phyloP scores from a whole-genome alignment of 2,329 filamentous ascomycete species.

The Fusarium anguioides region DNA sequence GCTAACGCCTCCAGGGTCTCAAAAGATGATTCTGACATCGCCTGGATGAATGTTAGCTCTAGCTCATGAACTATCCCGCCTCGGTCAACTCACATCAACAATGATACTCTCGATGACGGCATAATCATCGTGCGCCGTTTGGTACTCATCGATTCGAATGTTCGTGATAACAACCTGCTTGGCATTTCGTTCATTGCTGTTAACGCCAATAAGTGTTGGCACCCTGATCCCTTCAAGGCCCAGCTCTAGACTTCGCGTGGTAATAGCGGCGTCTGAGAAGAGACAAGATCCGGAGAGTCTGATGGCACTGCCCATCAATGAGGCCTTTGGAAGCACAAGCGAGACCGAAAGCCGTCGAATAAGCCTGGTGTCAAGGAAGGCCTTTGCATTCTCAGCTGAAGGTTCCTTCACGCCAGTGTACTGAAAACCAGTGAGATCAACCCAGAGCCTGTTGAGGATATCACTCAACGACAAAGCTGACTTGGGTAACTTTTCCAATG shows the following conservation, averaged over 20 bases:
- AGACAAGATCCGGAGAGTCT: slow-evolving; percentile 61
- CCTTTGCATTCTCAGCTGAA: slow-evolving; percentile 6
- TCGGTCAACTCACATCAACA: slow-evolving; percentile 63
- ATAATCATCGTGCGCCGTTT: slow-evolving; percentile 61
- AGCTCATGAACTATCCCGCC: not conserved
- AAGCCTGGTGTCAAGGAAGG: slow-evolving; percentile 48
- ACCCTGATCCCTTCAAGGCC: slow-evolving; percentile 68
- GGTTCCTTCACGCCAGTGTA: slow-evolving; percentile 22
- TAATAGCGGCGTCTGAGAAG: slow-evolving; percentile 49
- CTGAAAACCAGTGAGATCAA: slow-evolving; percentile 45
- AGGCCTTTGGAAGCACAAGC: slow-evolving; percentile 73
- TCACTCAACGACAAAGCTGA: slow-evolving; percentile 39
- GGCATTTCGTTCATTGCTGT: slow-evolving; percentile 73
- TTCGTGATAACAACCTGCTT: slow-evolving; percentile 75
- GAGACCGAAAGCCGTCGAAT: slow-evolving; percentile 63
- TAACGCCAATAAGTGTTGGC: slow-evolving; percentile 77
- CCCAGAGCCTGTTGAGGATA: slow-evolving; percentile 50
- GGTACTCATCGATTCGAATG: slow-evolving; percentile 68
- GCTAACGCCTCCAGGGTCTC: slow-evolving; percentile 73
- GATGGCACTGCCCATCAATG: slow-evolving; percentile 71
- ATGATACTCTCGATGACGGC: slow-evolving; percentile 67
- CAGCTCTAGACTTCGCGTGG: slow-evolving; percentile 51
- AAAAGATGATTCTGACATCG: slow-evolving; percentile 66
- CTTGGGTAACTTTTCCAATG: slow-evolving; percentile 49
- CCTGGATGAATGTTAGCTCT: slow-evolving; percentile 50